These are phyloP conservation scores for Lasiosphaeriaceae sp. DNA, from an alignment of 495 filamentous ascomycete genomes.

Conservation along the genomic window DNA sequence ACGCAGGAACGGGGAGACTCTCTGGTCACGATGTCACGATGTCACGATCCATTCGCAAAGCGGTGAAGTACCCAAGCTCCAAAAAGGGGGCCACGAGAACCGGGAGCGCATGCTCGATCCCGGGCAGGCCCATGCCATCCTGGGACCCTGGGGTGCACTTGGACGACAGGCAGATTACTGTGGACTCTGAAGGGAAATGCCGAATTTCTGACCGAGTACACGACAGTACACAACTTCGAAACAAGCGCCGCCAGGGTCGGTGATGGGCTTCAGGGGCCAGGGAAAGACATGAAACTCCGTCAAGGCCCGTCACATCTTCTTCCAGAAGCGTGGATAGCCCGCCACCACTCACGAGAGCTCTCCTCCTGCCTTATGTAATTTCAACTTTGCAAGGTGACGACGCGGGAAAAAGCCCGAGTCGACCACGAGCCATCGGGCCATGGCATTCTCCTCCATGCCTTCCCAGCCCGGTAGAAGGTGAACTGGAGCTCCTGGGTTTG, in stretches of 20 bases:
- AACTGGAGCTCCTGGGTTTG: neutral
- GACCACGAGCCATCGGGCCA: too few species aligned
- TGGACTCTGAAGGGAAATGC: conserved; percentile 1
- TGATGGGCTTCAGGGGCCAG: conserved; percentile 13
- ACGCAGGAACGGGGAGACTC: conserved; percentile 14
- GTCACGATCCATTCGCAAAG: neutral
- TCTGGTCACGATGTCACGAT: neutral
- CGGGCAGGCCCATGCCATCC: too few species aligned
- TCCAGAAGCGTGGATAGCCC: conserved; percentile 20
- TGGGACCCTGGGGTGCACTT: neutral
- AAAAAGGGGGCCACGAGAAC: neutral
- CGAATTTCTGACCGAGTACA: conserved; percentile 13
- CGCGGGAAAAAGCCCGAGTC: neutral
- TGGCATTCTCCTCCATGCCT: too few species aligned
- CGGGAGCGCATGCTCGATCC: neutral
- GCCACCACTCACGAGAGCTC: neutral
- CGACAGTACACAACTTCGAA: conserved; percentile 20
- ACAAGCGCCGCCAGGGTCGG: conserved; percentile 21
- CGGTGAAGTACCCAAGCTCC: neutral
- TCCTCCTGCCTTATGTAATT: neutral
- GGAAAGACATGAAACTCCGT: conserved; percentile 1
- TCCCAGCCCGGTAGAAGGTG: neutral
- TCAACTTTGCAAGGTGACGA: neutral
- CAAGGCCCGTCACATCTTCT: conserved; percentile 22
- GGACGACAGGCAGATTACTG: neutral